Conservation (phyloP, 768 basidiomycete genomes). For the Russula abietina region DNA sequence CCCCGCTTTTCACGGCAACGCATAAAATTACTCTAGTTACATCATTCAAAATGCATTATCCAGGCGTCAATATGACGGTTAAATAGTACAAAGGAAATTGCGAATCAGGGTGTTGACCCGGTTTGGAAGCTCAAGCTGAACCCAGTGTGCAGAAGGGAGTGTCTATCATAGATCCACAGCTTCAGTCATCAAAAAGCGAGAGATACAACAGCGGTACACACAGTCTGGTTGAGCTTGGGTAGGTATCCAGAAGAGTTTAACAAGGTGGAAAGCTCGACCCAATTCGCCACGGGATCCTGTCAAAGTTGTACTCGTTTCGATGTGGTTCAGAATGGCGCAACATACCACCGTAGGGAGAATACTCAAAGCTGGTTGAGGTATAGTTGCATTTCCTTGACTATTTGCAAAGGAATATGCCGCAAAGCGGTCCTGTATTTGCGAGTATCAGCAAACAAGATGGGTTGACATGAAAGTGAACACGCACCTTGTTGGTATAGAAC, state of each 20-base stretch:
- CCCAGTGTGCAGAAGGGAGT: constrained; percentile 57
- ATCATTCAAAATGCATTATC: not conserved
- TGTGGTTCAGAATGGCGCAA: not conserved
- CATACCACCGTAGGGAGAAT: constrained; percentile 35
- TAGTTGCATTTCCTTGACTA: constrained; percentile 39
- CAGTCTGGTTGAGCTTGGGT: constrained; percentile 34
- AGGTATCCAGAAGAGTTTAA: constrained; percentile 31
- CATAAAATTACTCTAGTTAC: not conserved
- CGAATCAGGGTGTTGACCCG: constrained; percentile 47
- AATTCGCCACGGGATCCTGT: constrained; percentile 43
- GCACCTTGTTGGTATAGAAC: constrained; percentile 47
- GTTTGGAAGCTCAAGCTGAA: constrained; percentile 55
- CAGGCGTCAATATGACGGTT: not conserved
- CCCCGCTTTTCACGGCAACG: not conserved
- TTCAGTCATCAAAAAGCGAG: not conserved
- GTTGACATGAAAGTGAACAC: constrained; percentile 32
- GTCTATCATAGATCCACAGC: constrained; percentile 36
- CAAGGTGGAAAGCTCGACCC: constrained; percentile 30
- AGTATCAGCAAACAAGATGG: not conserved
- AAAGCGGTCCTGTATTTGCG: constrained; percentile 34
- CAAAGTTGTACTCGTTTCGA: not conserved
- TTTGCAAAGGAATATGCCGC: constrained; percentile 34
- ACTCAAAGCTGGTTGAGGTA: constrained; percentile 38
- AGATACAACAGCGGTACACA: constrained; percentile 21
- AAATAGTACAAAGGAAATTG: constrained; percentile 41